Evolutionary conservation across 2,329 filamentous ascomycete species (phyloP).

Genomic region (Trichoderma breve): DNA sequence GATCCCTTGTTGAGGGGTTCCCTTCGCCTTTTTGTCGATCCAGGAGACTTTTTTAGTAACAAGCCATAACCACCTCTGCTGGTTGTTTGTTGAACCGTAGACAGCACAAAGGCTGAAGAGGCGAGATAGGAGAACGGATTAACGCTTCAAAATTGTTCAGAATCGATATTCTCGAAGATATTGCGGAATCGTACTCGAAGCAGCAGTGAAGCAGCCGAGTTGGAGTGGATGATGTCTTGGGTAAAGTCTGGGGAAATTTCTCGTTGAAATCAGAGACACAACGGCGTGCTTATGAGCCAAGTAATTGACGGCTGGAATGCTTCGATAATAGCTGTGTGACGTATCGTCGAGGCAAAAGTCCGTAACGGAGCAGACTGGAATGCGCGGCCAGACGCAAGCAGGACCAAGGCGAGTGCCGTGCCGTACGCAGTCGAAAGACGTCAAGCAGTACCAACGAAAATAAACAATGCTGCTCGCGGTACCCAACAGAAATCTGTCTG

Average conservation of each 20-base stretch:
- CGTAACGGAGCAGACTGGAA: conserved; percentile 17
- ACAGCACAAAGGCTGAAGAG: not conserved
- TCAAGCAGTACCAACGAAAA: not conserved
- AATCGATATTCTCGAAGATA: not conserved
- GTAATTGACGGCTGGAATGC: conserved; percentile 15
- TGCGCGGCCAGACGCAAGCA: conserved; percentile 16
- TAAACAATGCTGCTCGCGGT: not conserved
- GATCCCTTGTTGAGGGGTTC: not conserved
- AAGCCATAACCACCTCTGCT: conserved; percentile 10
- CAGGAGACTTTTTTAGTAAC: not conserved
- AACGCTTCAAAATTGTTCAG: not conserved
- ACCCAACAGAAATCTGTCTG: not conserved
- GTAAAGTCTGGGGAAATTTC: not conserved
- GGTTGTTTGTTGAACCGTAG: not conserved
- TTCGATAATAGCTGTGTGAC: not conserved
- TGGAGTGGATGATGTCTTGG: conserved; percentile 10
- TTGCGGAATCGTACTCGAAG: not conserved
- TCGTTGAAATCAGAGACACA: conserved; percentile 7
- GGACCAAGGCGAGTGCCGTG: not conserved
- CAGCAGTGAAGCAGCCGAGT: not conserved
- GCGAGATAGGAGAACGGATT: not conserved
- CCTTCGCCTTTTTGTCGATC: not conserved
- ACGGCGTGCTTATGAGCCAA: not conserved
- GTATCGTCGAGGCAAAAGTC: not conserved
- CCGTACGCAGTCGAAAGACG: conserved; percentile 3